These are phyloP conservation scores for Vitis hybrid DNA, from an alignment of 177 flowering plant genomes.

Conservation along the genomic window DNA sequence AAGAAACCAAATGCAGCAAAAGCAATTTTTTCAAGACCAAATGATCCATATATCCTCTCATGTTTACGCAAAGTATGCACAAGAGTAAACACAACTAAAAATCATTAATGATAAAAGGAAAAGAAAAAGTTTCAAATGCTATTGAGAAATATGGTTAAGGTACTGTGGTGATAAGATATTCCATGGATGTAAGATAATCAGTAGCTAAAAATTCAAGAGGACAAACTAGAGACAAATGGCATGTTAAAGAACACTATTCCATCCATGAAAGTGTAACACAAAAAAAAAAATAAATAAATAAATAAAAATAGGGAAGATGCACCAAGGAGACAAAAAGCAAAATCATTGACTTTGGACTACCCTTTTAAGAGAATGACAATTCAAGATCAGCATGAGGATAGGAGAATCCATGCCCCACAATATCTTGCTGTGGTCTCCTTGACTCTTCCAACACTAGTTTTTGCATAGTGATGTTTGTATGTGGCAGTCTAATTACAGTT, in stretches of 20 bases:
- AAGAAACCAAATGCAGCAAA: too few relatives aligned
- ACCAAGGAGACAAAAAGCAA: not conserved
- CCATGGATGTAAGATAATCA: not conserved
- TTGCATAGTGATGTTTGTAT: not conserved
- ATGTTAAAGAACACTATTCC: conserved; percentile 1
- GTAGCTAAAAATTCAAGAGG: not conserved
- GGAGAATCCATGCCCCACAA: conserved; percentile 22
- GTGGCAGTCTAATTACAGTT: not conserved
- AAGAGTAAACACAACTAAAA: too few relatives aligned
- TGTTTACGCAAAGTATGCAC: too few relatives aligned
- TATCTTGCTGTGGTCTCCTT: conserved; percentile 17
- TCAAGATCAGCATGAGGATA: not conserved
- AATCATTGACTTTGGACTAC: not conserved
- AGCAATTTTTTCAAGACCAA: too few relatives aligned
- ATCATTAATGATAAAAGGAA: too few relatives aligned
- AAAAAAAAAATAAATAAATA: not conserved
- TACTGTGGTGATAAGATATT: too few relatives aligned
- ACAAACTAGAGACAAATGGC: not conserved
- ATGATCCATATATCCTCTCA: too few relatives aligned
- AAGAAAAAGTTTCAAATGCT: too few relatives aligned
- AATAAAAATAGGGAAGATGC: not conserved
- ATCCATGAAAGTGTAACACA: not conserved
- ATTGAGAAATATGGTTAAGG: too few relatives aligned
- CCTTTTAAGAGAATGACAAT: conserved; percentile 11
- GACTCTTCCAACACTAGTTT: conserved; percentile 7